Conservation (phyloP, 2,329 filamentous ascomycete genomes). For the Delphinella strobiligena region DNA sequence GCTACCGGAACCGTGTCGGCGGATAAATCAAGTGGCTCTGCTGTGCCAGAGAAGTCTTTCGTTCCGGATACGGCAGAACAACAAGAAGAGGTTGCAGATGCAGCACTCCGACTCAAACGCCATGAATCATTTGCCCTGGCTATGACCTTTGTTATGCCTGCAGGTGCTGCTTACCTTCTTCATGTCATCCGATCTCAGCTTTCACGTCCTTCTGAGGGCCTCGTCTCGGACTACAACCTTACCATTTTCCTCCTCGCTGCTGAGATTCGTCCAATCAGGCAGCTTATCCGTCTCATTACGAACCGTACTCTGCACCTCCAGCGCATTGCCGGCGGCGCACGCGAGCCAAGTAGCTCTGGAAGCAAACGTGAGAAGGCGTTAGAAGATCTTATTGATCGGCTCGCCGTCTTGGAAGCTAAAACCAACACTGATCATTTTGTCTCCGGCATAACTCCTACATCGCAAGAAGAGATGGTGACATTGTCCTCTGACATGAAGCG, state of each 20-base stretch:
- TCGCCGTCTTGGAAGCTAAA: slow-evolving; percentile 21
- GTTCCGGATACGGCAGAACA: slow-evolving; percentile 7
- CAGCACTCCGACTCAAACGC: slow-evolving; percentile 52
- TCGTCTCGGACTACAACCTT: slow-evolving; percentile 87
- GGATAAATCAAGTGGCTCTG: too few species aligned
- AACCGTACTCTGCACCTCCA: slow-evolving; percentile 72
- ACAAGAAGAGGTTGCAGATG: slow-evolving; percentile 20
- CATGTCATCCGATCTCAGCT: slow-evolving; percentile 72
- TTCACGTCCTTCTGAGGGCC: slow-evolving; percentile 68
- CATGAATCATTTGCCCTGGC: slow-evolving; percentile 65
- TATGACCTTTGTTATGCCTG: slow-evolving; percentile 67
- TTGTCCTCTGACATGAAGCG: slow-evolving; percentile 42
- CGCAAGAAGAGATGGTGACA: slow-evolving; percentile 20
- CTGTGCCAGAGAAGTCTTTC: slow-evolving; percentile 4
- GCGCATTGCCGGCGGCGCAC: slow-evolving; percentile 43
- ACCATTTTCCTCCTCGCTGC: slow-evolving; percentile 81
- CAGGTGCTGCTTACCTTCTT: slow-evolving; percentile 70
- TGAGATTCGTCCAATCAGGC: slow-evolving; percentile 71
- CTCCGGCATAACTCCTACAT: slow-evolving; percentile 10
- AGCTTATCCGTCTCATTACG: slow-evolving; percentile 70
- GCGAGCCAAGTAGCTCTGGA: slow-evolving; percentile 10
- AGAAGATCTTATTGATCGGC: slow-evolving; percentile 15
- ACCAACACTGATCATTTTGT: slow-evolving; percentile 7
- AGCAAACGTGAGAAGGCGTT: slow-evolving; percentile 9
- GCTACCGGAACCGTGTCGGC: too few species aligned